phyloP scores from a whole-genome alignment of 352 stramenopile genomes.

The Phytophthora tubulina region DNA sequence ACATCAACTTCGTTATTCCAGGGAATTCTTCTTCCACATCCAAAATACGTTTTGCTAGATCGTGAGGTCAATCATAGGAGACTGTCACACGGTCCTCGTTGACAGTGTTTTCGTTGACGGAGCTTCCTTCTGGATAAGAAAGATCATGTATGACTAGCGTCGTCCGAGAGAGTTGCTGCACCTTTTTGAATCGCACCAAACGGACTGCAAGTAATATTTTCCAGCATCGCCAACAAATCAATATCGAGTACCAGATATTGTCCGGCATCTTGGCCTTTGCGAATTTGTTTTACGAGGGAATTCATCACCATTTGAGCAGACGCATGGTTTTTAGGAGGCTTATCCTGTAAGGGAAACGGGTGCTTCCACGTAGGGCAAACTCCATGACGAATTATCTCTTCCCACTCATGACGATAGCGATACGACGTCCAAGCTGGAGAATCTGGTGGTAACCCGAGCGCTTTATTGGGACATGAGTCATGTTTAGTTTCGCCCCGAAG shows the following conservation, averaged over 20 bases:
- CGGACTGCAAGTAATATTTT: neutral
- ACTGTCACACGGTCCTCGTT: conserved; percentile 6
- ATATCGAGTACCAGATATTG: neutral
- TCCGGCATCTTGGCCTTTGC: neutral
- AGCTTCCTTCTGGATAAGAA: conserved; percentile 2
- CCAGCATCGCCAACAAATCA: neutral
- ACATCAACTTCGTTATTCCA: conserved; percentile 22
- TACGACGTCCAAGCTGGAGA: conserved; percentile 10
- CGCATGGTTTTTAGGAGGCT: neutral
- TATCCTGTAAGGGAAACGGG: neutral
- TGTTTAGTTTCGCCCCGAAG: conserved; percentile 12
- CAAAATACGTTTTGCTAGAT: conserved; percentile 16
- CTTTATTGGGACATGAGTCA: conserved; percentile 17
- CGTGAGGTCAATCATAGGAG: conserved; percentile 11
- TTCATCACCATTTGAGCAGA: neutral
- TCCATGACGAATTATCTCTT: conserved; percentile 13
- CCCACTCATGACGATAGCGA: conserved; percentile 11
- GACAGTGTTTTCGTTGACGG: conserved; percentile 21
- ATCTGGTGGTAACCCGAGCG: conserved; percentile 10
- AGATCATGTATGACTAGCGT: neutral
- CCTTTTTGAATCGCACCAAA: neutral
- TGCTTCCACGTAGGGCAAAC: conserved; percentile 6
- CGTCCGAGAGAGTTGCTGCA: neutral
- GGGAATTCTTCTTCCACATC: conserved; percentile 21
- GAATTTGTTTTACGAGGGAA: neutral